A percentile compares a stretch with the other conserved stretches of the same genome.
phyloP scores from a whole-genome alignment of 2,329 filamentous ascomycete genomes.

The Microcyclospora tardicrescens region DNA sequence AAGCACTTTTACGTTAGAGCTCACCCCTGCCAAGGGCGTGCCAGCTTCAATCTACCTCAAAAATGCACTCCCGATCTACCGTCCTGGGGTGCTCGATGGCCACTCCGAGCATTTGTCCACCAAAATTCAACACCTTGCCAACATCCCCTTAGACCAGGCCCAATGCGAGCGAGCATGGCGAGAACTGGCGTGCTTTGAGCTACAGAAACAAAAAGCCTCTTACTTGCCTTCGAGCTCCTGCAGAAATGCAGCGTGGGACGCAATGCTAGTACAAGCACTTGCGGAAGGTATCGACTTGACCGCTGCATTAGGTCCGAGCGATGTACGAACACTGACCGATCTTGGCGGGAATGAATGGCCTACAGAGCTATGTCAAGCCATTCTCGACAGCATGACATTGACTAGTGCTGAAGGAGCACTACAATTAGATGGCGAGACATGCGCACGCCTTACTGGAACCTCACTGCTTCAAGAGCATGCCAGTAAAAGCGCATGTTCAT shows the following conservation, averaged over 20 bases:
- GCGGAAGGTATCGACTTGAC: conserved; percentile 30
- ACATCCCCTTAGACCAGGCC: conserved; percentile 39
- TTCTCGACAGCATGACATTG: conserved; percentile 19
- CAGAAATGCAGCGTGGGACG: conserved; percentile 37
- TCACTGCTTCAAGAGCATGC: conserved; percentile 14
- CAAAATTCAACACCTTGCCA: conserved; percentile 31
- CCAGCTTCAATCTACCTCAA: conserved; percentile 26
- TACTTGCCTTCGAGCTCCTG: conserved; percentile 37
- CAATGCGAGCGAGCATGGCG: conserved; percentile 40
- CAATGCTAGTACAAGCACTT: conserved; percentile 28
- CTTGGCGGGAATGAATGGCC: conserved; percentile 19
- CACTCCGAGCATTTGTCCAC: conserved; percentile 13
- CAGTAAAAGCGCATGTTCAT: conserved; percentile 23
- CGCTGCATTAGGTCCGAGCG: conserved; percentile 9
- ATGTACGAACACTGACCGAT: conserved; percentile 13
- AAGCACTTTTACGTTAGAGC: conserved; percentile 33
- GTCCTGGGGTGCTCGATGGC: conserved; percentile 15
- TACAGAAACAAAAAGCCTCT: conserved; percentile 16
- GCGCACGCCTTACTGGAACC: too few relatives aligned
- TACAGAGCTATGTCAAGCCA: conserved; percentile 21
- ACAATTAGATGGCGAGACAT: not conserved
- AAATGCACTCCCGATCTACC: conserved; percentile 27
- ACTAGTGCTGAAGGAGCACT: conserved; percentile 4
- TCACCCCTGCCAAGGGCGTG: conserved; percentile 18
- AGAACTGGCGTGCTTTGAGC: conserved; percentile 41